Conservation (phyloP, 2,329 filamentous ascomycete genomes). For the Penicillium sp. region DNA sequence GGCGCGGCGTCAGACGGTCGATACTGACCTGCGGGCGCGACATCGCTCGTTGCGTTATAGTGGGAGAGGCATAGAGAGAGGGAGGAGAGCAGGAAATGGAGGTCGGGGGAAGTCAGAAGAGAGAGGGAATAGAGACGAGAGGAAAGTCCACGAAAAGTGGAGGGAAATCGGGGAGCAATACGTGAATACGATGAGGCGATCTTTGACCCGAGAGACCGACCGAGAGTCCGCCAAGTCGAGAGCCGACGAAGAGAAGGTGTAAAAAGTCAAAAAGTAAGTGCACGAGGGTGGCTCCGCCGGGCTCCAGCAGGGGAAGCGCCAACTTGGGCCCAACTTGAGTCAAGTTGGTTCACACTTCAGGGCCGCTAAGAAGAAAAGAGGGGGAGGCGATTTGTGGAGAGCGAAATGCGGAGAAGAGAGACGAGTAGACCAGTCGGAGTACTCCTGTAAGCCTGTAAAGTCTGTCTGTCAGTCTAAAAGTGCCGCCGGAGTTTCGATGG, state of each 20-base stretch:
- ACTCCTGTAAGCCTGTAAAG: too few relatives aligned
- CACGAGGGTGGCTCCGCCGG: too few relatives aligned
- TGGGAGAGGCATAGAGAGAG: conserved; percentile 2
- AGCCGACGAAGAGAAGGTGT: background rate
- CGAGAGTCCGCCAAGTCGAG: background rate
- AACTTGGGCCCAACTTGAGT: background rate
- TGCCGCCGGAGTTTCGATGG: conserved; percentile 16
- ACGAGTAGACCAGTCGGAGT: too few relatives aligned
- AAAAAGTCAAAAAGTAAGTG: background rate
- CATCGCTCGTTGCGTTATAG: conserved; percentile 48
- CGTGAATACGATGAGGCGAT: background rate
- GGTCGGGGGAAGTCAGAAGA: background rate
- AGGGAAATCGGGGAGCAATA: background rate
- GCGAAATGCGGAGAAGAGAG: conserved; percentile 27
- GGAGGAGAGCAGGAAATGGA: background rate
- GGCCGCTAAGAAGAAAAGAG: background rate
- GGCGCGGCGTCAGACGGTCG: conserved; percentile 72
- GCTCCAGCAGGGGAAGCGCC: too few relatives aligned
- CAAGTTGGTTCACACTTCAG: background rate
- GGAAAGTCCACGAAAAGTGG: background rate
- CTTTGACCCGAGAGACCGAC: background rate
- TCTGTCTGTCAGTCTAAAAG: background rate
- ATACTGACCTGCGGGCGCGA: conserved; percentile 78
- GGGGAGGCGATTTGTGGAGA: conserved; percentile 5
- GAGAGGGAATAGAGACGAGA: background rate